Conservation (phyloP, 257 asterid genomes). For the Solanum piurae region DNA sequence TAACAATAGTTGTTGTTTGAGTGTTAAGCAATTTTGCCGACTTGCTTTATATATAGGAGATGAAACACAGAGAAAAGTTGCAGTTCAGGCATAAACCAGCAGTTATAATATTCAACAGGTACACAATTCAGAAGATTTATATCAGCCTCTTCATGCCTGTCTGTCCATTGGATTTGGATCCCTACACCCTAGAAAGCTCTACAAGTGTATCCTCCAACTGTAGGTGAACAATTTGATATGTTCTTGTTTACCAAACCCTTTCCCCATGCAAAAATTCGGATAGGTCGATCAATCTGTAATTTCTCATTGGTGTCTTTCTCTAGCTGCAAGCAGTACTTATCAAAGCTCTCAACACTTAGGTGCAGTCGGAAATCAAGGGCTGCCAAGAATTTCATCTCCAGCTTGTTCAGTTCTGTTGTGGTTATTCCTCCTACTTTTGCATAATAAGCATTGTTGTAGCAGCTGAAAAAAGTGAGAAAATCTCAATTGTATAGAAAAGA, state of each 20-base stretch:
- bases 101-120: background rate
- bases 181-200: slow-evolving; percentile 10
- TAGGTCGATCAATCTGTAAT: slow-evolving; percentile 11
- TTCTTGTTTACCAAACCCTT: slow-evolving; percentile 3
- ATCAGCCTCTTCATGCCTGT: background rate
- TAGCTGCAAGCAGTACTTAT: slow-evolving; percentile 15
- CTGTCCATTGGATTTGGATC: background rate
- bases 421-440: slow-evolving; percentile 36
- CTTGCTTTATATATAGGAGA: background rate
- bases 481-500: background rate
- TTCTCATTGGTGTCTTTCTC: slow-evolving; percentile 15
- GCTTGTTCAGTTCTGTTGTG: slow-evolving; percentile 28
- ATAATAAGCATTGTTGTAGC: slow-evolving; percentile 32
- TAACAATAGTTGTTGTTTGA: background rate
- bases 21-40: background rate
- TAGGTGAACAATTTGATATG: background rate
- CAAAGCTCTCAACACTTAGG: slow-evolving; percentile 15
- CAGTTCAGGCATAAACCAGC: background rate
- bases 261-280: slow-evolving; percentile 13
- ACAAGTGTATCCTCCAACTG: slow-evolving; percentile 8
- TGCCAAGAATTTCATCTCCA: slow-evolving; percentile 27
- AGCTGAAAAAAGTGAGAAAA: slow-evolving; percentile 7
- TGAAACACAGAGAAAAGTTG: background rate
- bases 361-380: slow-evolving; percentile 22
- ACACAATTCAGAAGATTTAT: background rate